Conservation (phyloP, 495 filamentous ascomycete genomes). For the Podospora pseudocomata region DNA sequence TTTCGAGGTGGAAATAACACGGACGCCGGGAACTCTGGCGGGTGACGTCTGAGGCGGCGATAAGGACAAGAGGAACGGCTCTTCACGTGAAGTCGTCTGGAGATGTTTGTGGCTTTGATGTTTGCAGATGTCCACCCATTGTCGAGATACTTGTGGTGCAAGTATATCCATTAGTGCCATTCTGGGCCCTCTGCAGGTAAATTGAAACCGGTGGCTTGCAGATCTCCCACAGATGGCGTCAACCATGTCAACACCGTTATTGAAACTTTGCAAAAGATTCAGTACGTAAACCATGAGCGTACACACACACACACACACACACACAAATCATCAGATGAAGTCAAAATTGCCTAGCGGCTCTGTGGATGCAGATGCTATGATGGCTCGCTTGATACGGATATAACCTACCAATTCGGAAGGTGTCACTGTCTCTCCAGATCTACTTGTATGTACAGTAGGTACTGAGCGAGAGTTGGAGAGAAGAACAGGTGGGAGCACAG, state of each 20-base stretch:
- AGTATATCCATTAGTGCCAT: background rate
- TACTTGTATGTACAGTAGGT: background rate
- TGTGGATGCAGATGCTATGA: conserved; percentile 1
- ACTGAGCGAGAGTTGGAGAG: background rate
- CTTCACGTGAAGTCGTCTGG: background rate
- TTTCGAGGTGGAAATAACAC: background rate
- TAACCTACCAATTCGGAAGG: background rate
- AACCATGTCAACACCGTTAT: background rate
- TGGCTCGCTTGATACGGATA: background rate
- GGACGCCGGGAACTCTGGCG: too few species aligned
- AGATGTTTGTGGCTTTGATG: background rate
- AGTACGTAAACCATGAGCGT: background rate
- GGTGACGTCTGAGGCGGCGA: background rate
- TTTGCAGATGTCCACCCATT: background rate
- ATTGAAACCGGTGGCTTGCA: background rate
- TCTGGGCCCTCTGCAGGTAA: background rate
- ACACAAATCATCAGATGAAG: background rate
- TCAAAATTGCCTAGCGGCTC: conserved; percentile 4
- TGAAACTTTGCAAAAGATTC: background rate
- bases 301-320: background rate
- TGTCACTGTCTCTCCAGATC: conserved; percentile 6
- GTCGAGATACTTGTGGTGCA: background rate
- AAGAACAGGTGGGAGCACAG: background rate
- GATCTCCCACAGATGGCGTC: background rate
- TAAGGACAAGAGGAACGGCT: background rate